phyloP scores from a whole-genome alignment of 2,329 filamentous ascomycete genomes.

The Macrophomina pseudophaseolina region DNA sequence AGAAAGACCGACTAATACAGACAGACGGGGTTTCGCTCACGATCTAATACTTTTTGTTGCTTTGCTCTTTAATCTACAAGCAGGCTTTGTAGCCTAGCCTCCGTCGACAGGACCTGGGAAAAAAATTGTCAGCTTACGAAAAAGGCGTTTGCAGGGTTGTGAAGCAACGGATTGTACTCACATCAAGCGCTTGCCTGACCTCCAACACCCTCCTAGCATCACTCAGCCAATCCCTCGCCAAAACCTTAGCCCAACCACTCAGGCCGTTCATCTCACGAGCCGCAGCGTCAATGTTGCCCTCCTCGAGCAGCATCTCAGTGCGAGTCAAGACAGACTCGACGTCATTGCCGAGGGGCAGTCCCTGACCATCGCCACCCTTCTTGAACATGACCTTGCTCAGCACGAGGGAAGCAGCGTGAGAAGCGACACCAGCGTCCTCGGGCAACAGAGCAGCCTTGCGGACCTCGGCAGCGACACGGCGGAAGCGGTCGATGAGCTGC shows the following conservation, averaged over 20 bases:
- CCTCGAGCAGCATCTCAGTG: conserved; percentile 88
- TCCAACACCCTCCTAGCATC: conserved; percentile 93
- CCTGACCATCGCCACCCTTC: conserved; percentile 67
- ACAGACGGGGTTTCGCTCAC: not conserved
- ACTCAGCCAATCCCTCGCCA: conserved; percentile 90
- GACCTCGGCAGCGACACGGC: conserved; percentile 88
- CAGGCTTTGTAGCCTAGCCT: conserved; percentile 86
- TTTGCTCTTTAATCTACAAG: conserved; percentile 67
- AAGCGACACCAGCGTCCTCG: conserved; percentile 91
- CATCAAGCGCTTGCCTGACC: conserved; percentile 94
- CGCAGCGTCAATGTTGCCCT: conserved; percentile 88
- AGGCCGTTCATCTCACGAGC: conserved; percentile 94
- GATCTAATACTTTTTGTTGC: conserved; percentile 17
- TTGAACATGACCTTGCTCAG: conserved; percentile 96
- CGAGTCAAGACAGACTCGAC: conserved; percentile 92
- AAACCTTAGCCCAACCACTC: conserved; percentile 90
- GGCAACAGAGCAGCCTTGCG: conserved; percentile 92
- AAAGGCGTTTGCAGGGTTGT: not conserved
- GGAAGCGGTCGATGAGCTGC: conserved; percentile 93
- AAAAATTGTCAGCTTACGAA: conserved; percentile 29
- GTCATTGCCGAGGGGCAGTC: conserved; percentile 80
- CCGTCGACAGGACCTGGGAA: conserved; percentile 81
- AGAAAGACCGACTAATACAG: conserved; percentile 3
- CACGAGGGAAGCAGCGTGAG: conserved; percentile 86
- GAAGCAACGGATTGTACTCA: conserved; percentile 55